Conservation (phyloP, 371 early-diverging fungal species). For the Dinochytrium kinnereticum region DNA sequence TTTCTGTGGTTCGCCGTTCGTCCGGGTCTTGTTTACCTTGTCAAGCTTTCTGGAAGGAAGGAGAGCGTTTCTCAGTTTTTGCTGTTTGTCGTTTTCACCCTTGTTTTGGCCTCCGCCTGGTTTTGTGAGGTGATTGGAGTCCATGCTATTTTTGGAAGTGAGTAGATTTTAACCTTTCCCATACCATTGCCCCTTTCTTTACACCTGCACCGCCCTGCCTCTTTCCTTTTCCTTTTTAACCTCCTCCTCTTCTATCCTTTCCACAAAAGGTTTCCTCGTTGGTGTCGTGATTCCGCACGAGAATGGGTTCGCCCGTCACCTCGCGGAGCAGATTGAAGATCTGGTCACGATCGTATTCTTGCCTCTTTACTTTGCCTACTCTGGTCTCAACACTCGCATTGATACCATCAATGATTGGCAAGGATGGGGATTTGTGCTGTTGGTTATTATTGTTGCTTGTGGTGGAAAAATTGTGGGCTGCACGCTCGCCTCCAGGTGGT, state of each 20-base stretch:
- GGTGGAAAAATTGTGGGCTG: conserved; percentile 90
- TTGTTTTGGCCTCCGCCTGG: conserved; percentile 65
- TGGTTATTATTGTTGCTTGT: conserved; percentile 78
- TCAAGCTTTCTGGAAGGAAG: conserved; percentile 21
- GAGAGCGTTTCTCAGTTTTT: conserved; percentile 59
- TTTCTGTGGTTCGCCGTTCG: conserved; percentile 46
- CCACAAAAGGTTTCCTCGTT: conserved; percentile 68
- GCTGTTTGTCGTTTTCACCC: conserved; percentile 41
- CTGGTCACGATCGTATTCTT: conserved; percentile 83
- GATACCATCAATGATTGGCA: conserved; percentile 70
- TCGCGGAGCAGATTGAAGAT: conserved; percentile 94
- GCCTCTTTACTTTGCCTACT: conserved; percentile 81
- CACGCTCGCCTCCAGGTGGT: conserved; percentile 69
- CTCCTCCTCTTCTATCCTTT: neutral
- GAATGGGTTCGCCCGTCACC: conserved; percentile 80
- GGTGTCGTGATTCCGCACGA: conserved; percentile 90
- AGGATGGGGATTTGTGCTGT: conserved; percentile 83
- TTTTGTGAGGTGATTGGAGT: conserved; percentile 88
- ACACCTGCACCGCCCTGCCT: neutral
- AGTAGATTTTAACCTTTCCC: neutral
- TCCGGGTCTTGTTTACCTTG: conserved; percentile 37
- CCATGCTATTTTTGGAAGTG: conserved; percentile 86
- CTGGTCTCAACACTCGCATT: conserved; percentile 89
- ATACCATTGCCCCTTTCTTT: neutral
- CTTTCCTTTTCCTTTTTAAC: neutral